Percentiles rank a stretch among this genome's conserved stretches.
phyloP scores from a whole-genome alignment of 1,139 yeast genomes.

The Diutina ranongensis region DNA sequence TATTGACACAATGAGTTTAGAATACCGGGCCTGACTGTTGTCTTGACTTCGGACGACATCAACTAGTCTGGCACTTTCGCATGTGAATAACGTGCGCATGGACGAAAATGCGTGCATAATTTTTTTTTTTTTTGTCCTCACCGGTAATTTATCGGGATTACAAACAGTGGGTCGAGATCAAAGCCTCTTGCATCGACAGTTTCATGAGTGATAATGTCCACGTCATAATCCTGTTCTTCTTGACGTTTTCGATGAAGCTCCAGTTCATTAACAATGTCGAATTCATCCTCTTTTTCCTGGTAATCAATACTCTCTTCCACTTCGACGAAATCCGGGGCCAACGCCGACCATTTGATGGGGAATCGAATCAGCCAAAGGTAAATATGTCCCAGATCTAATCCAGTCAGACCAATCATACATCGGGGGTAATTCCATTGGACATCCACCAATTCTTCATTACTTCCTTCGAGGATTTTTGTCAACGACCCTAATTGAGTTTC shows the following conservation, averaged over 20 bases:
- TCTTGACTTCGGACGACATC: too few species aligned
- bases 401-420: constrained; percentile 78
- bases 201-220: constrained; percentile 60
- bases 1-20: too few species aligned
- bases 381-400: constrained; percentile 74
- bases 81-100: too few species aligned
- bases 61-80: too few species aligned
- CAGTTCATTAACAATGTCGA: constrained; percentile 66
- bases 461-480: constrained; percentile 83
- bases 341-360: constrained; percentile 93
- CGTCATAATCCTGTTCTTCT: constrained; percentile 57
- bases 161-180: constrained; percentile 29
- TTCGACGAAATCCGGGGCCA: constrained; percentile 95
- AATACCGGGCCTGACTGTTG: too few species aligned
- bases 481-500: constrained; percentile 82
- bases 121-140: too few species aligned
- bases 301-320: constrained; percentile 87
- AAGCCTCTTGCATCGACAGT: constrained; percentile 61
- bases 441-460: constrained; percentile 76
- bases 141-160: constrained; percentile 34
- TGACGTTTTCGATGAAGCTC: constrained; percentile 46
- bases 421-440: constrained; percentile 76
- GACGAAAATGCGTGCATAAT: too few species aligned
- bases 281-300: constrained; percentile 84
- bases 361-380: constrained; percentile 76